Percentiles rank a stretch among this genome's conserved stretches.
phyloP scores from a whole-genome alignment of 768 basidiomycete genomes.

The Serendipita sp. region DNA sequence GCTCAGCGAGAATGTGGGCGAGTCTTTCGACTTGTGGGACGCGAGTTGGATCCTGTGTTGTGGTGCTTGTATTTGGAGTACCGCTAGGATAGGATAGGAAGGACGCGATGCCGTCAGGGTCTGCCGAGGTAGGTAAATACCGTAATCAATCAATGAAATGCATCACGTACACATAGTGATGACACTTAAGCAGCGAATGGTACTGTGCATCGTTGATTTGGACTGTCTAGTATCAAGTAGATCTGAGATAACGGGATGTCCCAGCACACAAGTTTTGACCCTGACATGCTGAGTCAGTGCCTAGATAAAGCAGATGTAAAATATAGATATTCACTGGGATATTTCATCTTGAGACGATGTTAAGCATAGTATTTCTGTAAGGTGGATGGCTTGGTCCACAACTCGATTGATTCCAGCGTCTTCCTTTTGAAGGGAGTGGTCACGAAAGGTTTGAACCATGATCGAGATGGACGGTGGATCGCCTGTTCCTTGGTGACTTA shows the following conservation, averaged over 20 bases:
- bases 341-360: constrained; percentile 29
- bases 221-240: constrained; percentile 40
- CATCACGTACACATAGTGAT: constrained; percentile 37
- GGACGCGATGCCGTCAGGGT: background rate
- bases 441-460: no score
- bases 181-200: constrained; percentile 35
- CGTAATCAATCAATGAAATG: background rate
- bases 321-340: constrained; percentile 18
- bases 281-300: no score
- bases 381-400: constrained; percentile 18
- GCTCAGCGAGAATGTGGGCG: constrained; percentile 9
- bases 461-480: no score
- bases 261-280: constrained; percentile 25
- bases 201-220: constrained; percentile 32
- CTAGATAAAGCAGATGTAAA: no score
- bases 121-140: background rate
- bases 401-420: constrained; percentile 22
- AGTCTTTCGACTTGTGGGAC: constrained; percentile 11
- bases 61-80: background rate
- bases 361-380: constrained; percentile 43
- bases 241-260: constrained; percentile 27
- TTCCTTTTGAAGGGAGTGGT: background rate
- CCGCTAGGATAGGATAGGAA: background rate
- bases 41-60: background rate
- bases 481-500: no score